Base-by-base conservation (phyloP, 305 asterid genomes). In the Fraxinus xanthoxyloides region DNA sequence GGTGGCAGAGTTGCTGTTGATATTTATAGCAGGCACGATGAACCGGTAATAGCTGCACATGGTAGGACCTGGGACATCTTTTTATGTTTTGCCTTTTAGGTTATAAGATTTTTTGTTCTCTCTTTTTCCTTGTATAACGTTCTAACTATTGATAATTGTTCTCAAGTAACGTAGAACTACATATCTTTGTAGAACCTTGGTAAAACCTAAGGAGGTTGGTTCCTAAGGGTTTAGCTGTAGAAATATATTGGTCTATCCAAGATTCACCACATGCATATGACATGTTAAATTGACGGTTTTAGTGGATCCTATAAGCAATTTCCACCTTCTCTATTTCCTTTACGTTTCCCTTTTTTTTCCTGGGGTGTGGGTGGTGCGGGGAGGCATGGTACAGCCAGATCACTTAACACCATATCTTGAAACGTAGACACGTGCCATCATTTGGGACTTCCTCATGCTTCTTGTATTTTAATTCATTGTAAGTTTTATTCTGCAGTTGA, bases 1-100 rank as follows among this genome's bases (percentile, higher is more conserved):
- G 99, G 97, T 75, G 99, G 99, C 81, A 92, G 99, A 88, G 87
- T 97, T 84, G 88, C 99, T 21, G 91, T 93, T 75, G 97, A 97
- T 87, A 92, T 97, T 82, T 95, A 93, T 85, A 97, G 99, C 86
- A 91, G 97, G 89, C 99, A 97, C 30, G 99, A 97, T 69, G 98
- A 92, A 36, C 99, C 99, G 26, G 82, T 73, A 84, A 87, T 97
- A 80, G 83, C 86, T 87, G 97, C 79, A 56, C 85, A 97, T 89
- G 99, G 99, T 97, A 92, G 70, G 87, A 79, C 72, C 85, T 75
- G 46, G 32, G 70, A 77, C 23, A 40, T 79, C 28, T 56, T 65
- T n/a, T 70, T 30, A 4, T 30, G 35, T 28, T 69, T 69, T 12
- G 21, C 75, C 2, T 69, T 30, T 69, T 69, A 69, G 38, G 32